A percentile compares a stretch with the other conserved stretches of the same genome.
Evolutionary conservation across 2,329 filamentous ascomycete genomes (phyloP).

Genomic region (Colletotrichum brevisporum): DNA sequence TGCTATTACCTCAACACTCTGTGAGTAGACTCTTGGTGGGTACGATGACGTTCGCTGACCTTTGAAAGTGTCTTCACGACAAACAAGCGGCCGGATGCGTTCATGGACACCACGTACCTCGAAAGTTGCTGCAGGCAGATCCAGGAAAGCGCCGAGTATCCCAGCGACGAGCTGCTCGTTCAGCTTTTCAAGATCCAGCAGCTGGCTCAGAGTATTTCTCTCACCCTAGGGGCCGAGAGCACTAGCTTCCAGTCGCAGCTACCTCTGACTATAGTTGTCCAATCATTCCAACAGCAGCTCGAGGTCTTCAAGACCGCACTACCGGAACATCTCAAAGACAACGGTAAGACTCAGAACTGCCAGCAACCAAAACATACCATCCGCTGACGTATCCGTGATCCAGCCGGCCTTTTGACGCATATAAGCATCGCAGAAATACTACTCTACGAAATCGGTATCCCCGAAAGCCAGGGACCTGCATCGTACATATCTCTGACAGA

Average conservation of each 20-base stretch:
- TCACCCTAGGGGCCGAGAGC: conserved; percentile 52
- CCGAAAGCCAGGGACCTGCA: conserved; percentile 52
- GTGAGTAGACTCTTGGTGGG: conserved; percentile 49
- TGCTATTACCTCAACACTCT: conserved; percentile 66
- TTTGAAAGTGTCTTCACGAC: conserved; percentile 56
- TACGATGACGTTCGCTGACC: neutral
- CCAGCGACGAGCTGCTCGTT: conserved; percentile 60
- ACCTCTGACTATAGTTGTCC: conserved; percentile 58
- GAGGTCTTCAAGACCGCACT: conserved; percentile 55
- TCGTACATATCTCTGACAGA: conserved; percentile 53
- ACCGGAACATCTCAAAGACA: conserved; percentile 51
- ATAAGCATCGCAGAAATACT: conserved; percentile 61
- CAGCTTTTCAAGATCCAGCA: conserved; percentile 63
- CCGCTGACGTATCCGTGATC: too few relatives aligned
- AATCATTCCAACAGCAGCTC: conserved; percentile 60
- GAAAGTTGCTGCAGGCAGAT: conserved; percentile 60
- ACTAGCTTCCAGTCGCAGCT: conserved; percentile 50
- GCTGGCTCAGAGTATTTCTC: conserved; percentile 62
- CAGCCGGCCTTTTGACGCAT: conserved; percentile 59
- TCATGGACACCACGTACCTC: conserved; percentile 62
- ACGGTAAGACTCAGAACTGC: conserved; percentile 47
- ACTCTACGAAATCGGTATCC: conserved; percentile 62
- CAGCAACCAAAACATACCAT: too few relatives aligned
- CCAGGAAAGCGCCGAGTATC: conserved; percentile 57
- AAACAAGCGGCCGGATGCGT: conserved; percentile 62